A percentile compares a stretch with the other conserved stretches of the same genome.
These are phyloP conservation scores for Podospora fimiseda DNA, from an alignment of 495 filamentous ascomycete genomes.

Conservation along the genomic window DNA sequence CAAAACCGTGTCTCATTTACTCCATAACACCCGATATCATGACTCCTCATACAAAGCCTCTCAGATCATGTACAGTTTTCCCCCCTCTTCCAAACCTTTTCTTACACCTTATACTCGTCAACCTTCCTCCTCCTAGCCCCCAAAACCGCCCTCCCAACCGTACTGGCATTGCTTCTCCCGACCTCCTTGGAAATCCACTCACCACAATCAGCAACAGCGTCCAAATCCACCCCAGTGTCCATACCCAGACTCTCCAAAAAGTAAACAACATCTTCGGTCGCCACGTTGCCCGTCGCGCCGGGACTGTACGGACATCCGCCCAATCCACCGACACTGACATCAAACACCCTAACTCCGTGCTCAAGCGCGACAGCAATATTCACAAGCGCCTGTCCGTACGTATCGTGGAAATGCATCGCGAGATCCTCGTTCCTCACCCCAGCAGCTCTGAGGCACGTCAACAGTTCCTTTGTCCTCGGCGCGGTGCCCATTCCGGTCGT, in stretches of 20 bases:
- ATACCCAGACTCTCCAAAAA: slow-evolving; percentile 81
- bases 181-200: slow-evolving; percentile 85
- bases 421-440: slow-evolving; percentile 75
- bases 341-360: slow-evolving; percentile 83
- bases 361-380: slow-evolving; percentile 84
- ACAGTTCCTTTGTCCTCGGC: slow-evolving; percentile 64
- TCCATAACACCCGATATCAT: too few species aligned
- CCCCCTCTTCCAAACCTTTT: too few species aligned
- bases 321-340: slow-evolving; percentile 81
- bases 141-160: slow-evolving; percentile 71
- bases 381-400: slow-evolving; percentile 89
- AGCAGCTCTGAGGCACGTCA: slow-evolving; percentile 64
- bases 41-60: too few species aligned
- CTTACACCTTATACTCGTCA: too few species aligned
- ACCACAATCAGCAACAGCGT: slow-evolving; percentile 72
- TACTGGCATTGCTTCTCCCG: slow-evolving; percentile 66
- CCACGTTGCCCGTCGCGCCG: slow-evolving; percentile 91
- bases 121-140: slow-evolving; percentile 40
- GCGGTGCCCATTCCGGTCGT: slow-evolving; percentile 97
- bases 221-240: slow-evolving; percentile 81
- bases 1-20: too few species aligned
- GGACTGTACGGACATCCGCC: slow-evolving; percentile 93
- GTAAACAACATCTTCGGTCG: slow-evolving; percentile 90
- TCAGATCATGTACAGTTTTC: too few species aligned
- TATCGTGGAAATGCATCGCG: slow-evolving; percentile 94